Evolutionary conservation across 2,329 filamentous ascomycete genomes (phyloP).

Genomic region (Seiridium cupressi): DNA sequence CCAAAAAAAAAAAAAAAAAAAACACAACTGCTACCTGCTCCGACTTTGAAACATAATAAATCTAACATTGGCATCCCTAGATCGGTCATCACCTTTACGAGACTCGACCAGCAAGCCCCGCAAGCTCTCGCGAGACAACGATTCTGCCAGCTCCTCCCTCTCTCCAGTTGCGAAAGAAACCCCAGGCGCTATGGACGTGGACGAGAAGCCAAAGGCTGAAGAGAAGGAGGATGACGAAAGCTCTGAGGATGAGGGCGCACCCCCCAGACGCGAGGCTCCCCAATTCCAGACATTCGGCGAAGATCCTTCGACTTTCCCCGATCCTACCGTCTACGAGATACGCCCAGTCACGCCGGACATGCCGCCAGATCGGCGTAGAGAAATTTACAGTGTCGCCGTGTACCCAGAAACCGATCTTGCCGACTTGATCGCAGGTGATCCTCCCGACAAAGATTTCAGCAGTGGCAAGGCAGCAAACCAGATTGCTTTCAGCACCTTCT

Average conservation of each 20-base stretch:
- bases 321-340: conserved; percentile 94
- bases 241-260: conserved; percentile 59
- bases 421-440: conserved; percentile 82
- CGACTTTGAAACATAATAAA: background rate
- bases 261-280: conserved; percentile 63
- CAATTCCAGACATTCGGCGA: conserved; percentile 88
- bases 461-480: conserved; percentile 91
- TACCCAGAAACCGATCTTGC: conserved; percentile 81
- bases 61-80: conserved; percentile 26
- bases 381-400: conserved; percentile 81
- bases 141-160: conserved; percentile 58
- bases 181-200: conserved; percentile 57
- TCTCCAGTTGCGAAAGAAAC: conserved; percentile 53
- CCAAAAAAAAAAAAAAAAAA: no score
- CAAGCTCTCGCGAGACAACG: conserved; percentile 50
- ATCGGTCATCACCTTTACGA: conserved; percentile 52
- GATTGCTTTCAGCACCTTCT: conserved; percentile 90
- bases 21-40: no score
- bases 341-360: conserved; percentile 71
- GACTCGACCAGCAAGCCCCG: conserved; percentile 45
- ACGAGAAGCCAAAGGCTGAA: conserved; percentile 47
- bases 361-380: conserved; percentile 79
- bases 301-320: conserved; percentile 85
- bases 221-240: conserved; percentile 45
- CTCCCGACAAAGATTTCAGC: conserved; percentile 94